Evolutionary conservation across 768 basidiomycete species (phyloP).

Genomic region (Mycena pura): DNA sequence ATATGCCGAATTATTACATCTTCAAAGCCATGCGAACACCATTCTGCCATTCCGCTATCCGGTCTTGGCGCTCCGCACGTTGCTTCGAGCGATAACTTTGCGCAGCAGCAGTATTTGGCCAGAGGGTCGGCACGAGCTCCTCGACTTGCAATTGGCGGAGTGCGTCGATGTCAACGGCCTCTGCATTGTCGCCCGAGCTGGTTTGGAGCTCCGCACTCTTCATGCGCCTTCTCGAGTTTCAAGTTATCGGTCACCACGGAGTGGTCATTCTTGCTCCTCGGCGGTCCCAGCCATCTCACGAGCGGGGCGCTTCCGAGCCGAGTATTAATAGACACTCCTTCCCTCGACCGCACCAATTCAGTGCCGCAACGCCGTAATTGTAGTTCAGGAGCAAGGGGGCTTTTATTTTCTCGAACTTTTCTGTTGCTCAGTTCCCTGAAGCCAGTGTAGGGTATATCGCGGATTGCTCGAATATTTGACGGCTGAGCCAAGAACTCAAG

Average conservation of each 20-base stretch:
- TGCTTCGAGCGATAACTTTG: background rate
- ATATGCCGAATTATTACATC: background rate
- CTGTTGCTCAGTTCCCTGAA: background rate
- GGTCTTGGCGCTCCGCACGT: background rate
- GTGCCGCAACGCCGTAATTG: slow-evolving; percentile 23
- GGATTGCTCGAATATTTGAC: background rate
- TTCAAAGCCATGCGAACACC: background rate
- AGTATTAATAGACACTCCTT: background rate
- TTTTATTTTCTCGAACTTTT: background rate
- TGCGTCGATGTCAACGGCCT: background rate
- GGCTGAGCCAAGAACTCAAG: too few species aligned
- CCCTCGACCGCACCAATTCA: slow-evolving; percentile 19
- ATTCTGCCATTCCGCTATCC: background rate
- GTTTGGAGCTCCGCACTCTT: background rate
- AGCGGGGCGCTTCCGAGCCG: background rate
- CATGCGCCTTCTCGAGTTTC: too few species aligned
- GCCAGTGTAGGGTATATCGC: slow-evolving; percentile 15
- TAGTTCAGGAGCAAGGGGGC: slow-evolving; percentile 21
- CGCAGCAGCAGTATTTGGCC: background rate
- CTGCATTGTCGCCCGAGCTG: background rate
- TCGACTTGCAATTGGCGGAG: background rate
- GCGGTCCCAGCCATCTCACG: background rate
- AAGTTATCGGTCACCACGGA: background rate
- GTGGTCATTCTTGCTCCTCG: background rate
- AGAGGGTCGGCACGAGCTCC: background rate